Percentiles rank a stretch among this genome's conserved stretches.
Conservation (phyloP, 768 basidiomycete species). For the Suillus cothurnatus region DNA sequence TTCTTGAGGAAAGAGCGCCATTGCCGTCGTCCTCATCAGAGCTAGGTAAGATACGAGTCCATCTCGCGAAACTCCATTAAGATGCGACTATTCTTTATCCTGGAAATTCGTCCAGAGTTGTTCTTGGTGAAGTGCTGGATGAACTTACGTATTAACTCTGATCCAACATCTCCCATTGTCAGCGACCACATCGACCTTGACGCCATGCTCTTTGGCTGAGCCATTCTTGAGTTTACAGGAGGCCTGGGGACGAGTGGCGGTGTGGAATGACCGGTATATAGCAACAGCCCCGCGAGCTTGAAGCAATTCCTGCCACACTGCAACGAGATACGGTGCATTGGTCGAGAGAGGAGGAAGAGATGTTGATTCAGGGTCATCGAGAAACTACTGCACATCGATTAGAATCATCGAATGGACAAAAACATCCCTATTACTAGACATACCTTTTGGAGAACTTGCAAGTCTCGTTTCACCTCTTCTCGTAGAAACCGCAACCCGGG, state of each 20-base stretch:
- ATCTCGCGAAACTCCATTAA: conserved; percentile 82
- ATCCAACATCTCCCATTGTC: conserved; percentile 79
- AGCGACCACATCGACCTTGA: conserved; percentile 83
- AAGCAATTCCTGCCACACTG: conserved; percentile 81
- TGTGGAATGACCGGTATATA: conserved; percentile 56
- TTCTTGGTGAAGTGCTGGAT: conserved; percentile 6
- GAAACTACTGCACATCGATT: conserved; percentile 55
- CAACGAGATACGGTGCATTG: conserved; percentile 78
- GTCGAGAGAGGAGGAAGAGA: conserved; percentile 60
- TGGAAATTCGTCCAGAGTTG: conserved; percentile 30
- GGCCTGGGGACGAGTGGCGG: neutral
- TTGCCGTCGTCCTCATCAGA: conserved; percentile 53
- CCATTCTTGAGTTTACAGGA: conserved; percentile 4
- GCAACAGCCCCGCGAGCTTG: conserved; percentile 60
- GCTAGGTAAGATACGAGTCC: conserved; percentile 72
- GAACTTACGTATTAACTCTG: conserved; percentile 81
- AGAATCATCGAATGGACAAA: conserved; percentile 2
- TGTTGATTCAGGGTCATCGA: conserved; percentile 43
- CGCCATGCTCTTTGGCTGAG: conserved; percentile 31
- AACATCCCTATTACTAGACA: neutral
- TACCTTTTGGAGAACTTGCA: conserved; percentile 45
- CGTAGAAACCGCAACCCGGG: conserved; percentile 44
- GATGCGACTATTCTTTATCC: conserved; percentile 76
- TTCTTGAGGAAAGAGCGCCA: neutral
- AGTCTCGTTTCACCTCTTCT: conserved; percentile 46